phyloP scores from a whole-genome alignment of 352 stramenopile genomes.

The Phytophthora ohioensis region DNA sequence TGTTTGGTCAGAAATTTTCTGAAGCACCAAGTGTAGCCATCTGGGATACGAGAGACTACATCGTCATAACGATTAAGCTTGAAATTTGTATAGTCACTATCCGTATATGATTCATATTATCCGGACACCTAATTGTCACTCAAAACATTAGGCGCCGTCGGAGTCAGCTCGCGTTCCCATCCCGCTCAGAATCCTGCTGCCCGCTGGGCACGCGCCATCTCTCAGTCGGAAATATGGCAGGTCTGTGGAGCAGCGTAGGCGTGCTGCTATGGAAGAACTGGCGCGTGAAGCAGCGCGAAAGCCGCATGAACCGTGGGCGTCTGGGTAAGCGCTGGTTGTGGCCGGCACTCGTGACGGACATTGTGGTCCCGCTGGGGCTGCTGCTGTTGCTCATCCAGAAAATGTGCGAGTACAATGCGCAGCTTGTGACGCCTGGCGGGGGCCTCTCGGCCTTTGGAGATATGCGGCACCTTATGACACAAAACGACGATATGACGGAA shows the following conservation, averaged over 20 bases:
- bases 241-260: conserved; percentile 47
- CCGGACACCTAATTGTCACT: conserved; percentile 2
- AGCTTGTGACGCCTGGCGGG: conserved; percentile 29
- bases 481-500: conserved; percentile 7
- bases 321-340: conserved; percentile 60
- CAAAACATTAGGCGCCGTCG: not conserved
- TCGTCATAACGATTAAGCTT: not conserved
- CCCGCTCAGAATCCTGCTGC: conserved; percentile 12
- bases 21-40: not conserved
- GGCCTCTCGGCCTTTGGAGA: conserved; percentile 5
- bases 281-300: conserved; percentile 85
- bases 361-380: conserved; percentile 68
- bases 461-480: conserved; percentile 6
- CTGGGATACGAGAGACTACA: not conserved
- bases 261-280: conserved; percentile 88
- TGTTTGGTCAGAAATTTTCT: too few relatives aligned
- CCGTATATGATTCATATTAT: conserved; percentile 3
- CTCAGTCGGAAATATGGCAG: conserved; percentile 19
- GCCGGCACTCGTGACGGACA: conserved; percentile 72
- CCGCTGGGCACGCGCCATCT: conserved; percentile 5
- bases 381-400: conserved; percentile 67
- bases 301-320: conserved; percentile 61
- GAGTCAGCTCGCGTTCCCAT: conserved; percentile 18
- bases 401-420: conserved; percentile 66
- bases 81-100: not conserved